Evolutionary conservation across 495 filamentous ascomycete species (phyloP).

Genomic region (Hypoxylon lienhwacheense): DNA sequence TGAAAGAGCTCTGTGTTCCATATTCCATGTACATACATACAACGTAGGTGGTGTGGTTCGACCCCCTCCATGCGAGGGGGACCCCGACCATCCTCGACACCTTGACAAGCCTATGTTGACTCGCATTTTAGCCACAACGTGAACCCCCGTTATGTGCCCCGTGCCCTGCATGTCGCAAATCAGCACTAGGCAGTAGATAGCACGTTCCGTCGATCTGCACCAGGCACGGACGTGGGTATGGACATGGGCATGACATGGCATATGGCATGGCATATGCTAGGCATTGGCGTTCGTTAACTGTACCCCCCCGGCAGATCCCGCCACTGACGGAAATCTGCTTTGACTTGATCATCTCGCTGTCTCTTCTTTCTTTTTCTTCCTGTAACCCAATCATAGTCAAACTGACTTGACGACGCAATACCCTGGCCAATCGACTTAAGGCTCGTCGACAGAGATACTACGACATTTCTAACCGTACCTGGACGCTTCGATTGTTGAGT

Average conservation of each 20-base stretch:
- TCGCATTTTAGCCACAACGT: slow-evolving; percentile 37
- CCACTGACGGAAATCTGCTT: slow-evolving; percentile 26
- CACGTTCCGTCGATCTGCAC: slow-evolving; percentile 32
- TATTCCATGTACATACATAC: slow-evolving; percentile 6
- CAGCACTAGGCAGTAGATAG: slow-evolving; percentile 25
- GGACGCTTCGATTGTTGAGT: slow-evolving; percentile 10
- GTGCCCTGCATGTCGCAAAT: slow-evolving; percentile 27
- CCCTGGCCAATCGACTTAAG: slow-evolving; percentile 16
- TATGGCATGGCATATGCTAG: slow-evolving; percentile 19
- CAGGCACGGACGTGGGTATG: slow-evolving; percentile 27
- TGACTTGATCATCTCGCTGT: slow-evolving; percentile 24
- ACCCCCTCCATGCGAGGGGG: no score
- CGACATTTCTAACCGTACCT: slow-evolving; percentile 11
- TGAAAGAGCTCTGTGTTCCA: slow-evolving; percentile 22
- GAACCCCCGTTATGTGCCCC: slow-evolving; percentile 11
- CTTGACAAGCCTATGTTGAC: slow-evolving; percentile 29
- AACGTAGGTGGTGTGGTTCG: slow-evolving; percentile 27
- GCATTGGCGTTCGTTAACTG: slow-evolving; percentile 27
- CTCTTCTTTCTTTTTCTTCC: slow-evolving; percentile 22
- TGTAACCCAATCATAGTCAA: slow-evolving; percentile 8
- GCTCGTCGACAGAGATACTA: slow-evolving; percentile 19
- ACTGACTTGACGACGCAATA: slow-evolving; percentile 12
- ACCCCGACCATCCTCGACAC: slow-evolving; percentile 1
- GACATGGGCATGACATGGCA: slow-evolving; percentile 22
- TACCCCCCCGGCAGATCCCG: slow-evolving; percentile 34